Conservation (phyloP, 1,284 basidiomycete species). For the Entoloma clypeatum region DNA sequence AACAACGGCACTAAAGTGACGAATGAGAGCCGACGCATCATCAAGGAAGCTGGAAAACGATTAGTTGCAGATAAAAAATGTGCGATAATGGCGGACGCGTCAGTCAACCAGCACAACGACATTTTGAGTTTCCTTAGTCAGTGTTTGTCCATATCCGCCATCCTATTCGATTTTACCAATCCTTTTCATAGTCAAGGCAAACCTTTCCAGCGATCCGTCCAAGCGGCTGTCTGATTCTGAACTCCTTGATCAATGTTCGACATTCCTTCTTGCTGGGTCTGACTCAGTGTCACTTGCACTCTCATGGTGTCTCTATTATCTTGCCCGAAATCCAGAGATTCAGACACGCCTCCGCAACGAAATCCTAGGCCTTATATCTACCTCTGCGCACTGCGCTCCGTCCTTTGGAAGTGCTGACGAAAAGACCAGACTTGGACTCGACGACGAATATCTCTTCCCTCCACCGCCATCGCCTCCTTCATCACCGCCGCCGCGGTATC, state of each 20-base stretch:
- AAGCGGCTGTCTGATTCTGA: constrained; percentile 45
- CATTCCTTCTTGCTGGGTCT: constrained; percentile 50
- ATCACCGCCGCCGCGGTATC: constrained; percentile 12
- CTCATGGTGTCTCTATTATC: constrained; percentile 51
- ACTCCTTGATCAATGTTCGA: constrained; percentile 49
- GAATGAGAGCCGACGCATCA: constrained; percentile 34
- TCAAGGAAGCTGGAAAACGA: constrained; percentile 36
- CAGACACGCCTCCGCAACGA: constrained; percentile 47
- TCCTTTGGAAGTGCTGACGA: too few species aligned
- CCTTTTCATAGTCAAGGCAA: constrained; percentile 41
- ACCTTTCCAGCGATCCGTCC: constrained; percentile 38
- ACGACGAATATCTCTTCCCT: constrained; percentile 1
- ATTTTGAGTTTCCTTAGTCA: constrained; percentile 45
- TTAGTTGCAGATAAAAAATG: constrained; percentile 41
- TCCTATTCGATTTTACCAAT: constrained; percentile 7
- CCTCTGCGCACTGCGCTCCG: constrained; percentile 1
- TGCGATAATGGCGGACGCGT: constrained; percentile 31
- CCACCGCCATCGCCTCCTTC: background rate
- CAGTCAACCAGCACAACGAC: constrained; percentile 37
- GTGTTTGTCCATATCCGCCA: constrained; percentile 16
- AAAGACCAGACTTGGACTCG: too few species aligned
- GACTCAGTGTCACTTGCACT: constrained; percentile 54
- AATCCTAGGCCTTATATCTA: constrained; percentile 23
- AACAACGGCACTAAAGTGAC: constrained; percentile 36
- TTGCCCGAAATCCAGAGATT: constrained; percentile 43